Evolutionary conservation across 306 rosid genomes (phyloP).

Genomic region (Alnus rubra): DNA sequence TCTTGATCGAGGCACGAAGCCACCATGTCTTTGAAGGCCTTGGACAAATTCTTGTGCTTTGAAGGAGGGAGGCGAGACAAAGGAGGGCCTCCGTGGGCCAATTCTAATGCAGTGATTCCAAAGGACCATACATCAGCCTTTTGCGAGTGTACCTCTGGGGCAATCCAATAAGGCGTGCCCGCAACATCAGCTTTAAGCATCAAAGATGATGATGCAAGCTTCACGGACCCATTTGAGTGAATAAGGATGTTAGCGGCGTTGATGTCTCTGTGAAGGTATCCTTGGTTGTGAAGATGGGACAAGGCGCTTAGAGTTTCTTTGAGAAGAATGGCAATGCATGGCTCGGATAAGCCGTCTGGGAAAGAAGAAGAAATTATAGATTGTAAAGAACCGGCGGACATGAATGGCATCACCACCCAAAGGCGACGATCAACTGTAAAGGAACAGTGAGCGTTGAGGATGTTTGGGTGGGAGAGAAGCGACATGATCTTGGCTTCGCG

Average conservation of each 20-base stretch:
- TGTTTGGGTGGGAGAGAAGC: slow-evolving; percentile 60
- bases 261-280: slow-evolving; percentile 65
- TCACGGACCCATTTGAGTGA: slow-evolving; percentile 46
- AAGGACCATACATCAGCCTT: slow-evolving; percentile 63
- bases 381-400: slow-evolving; percentile 62
- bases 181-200: slow-evolving; percentile 13
- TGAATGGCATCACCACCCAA: slow-evolving; percentile 79
- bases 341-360: slow-evolving; percentile 47
- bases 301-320: slow-evolving; percentile 47
- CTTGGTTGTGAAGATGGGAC: slow-evolving; percentile 67
- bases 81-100: slow-evolving; percentile 70
- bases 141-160: too few relatives aligned
- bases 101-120: slow-evolving; percentile 63
- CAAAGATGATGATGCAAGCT: slow-evolving; percentile 25
- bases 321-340: slow-evolving; percentile 54
- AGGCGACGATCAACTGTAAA: slow-evolving; percentile 48
- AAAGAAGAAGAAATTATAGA: slow-evolving; percentile 57
- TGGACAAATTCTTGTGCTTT: slow-evolving; percentile 48
- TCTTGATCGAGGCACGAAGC: slow-evolving; percentile 63
- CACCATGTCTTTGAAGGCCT: slow-evolving; percentile 64
- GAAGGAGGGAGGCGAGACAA: slow-evolving; percentile 27
- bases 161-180: slow-evolving; percentile 66
- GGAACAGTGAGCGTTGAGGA: slow-evolving; percentile 56
- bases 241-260: slow-evolving; percentile 65
- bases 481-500: slow-evolving; percentile 50